Conservation (phyloP, 371 early-diverging fungal genomes). For the Mycotypha africana region DNA sequence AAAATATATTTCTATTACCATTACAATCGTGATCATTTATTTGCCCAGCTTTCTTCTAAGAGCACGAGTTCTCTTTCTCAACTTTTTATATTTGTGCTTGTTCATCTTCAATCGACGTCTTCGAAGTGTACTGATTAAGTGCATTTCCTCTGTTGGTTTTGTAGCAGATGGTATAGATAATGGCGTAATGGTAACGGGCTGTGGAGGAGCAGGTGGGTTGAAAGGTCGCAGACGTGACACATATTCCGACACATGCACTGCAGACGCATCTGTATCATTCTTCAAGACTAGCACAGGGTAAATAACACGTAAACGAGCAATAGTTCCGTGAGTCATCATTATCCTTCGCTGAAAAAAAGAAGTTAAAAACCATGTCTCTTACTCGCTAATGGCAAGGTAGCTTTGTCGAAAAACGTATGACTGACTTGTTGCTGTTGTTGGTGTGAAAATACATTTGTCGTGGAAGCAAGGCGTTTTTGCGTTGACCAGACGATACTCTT, state of each 20-base stretch:
- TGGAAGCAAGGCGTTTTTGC: conserved; percentile 12
- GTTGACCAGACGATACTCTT: background rate
- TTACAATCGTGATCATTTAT: conserved; percentile 25
- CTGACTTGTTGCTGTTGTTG: conserved; percentile 12
- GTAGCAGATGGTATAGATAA: conserved; percentile 7
- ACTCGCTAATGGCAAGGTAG: too few relatives aligned
- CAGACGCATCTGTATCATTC: too few relatives aligned
- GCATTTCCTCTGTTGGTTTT: conserved; percentile 20
- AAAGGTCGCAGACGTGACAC: conserved; percentile 36
- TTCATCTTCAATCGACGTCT: conserved; percentile 84
- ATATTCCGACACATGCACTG: conserved; percentile 26
- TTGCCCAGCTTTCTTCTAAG: conserved; percentile 76
- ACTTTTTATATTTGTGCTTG: conserved; percentile 83
- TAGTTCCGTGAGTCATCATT: too few relatives aligned
- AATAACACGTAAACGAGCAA: too few relatives aligned
- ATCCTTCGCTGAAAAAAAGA: too few relatives aligned
- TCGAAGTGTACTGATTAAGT: conserved; percentile 65
- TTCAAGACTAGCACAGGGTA: too few relatives aligned
- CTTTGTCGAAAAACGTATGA: too few relatives aligned
- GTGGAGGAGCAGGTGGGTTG: conserved; percentile 32
- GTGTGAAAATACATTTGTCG: background rate
- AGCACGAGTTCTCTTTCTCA: conserved; percentile 75
- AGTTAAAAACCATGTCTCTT: too few relatives aligned
- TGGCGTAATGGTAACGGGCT: conserved; percentile 4
- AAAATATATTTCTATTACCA: background rate